phyloP scores from a whole-genome alignment of 257 asterid genomes.

The Phtheirospermum japonicum region DNA sequence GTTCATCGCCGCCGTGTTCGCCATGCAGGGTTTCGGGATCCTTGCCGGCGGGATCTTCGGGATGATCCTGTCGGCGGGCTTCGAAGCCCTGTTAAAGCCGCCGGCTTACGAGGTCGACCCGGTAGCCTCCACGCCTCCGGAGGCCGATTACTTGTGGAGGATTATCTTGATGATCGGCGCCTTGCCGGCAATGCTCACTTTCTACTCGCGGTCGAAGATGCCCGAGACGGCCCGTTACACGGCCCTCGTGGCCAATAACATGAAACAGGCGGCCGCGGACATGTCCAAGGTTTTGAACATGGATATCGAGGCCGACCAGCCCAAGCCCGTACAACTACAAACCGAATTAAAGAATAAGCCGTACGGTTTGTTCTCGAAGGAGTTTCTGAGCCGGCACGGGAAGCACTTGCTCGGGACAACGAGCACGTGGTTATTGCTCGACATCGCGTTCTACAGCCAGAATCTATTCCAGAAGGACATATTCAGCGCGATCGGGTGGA shows the following conservation, averaged over 20 bases:
- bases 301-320: constrained; percentile 38
- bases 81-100: constrained; percentile 30
- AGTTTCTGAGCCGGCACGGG: constrained; percentile 51
- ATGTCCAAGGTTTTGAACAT: constrained; percentile 52
- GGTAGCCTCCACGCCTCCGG: constrained; percentile 39
- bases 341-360: neutral
- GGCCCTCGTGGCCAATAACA: constrained; percentile 55
- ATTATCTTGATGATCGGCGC: constrained; percentile 58
- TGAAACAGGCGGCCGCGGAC: constrained; percentile 50
- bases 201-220: constrained; percentile 59
- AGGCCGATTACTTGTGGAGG: constrained; percentile 65
- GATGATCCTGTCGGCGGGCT: constrained; percentile 37
- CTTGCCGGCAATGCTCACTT: constrained; percentile 47
- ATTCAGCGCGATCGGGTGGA: constrained; percentile 62
- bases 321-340: constrained; percentile 23
- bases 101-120: constrained; percentile 57
- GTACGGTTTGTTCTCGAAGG: constrained; percentile 46
- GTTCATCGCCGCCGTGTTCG: constrained; percentile 58
- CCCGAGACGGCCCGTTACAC: constrained; percentile 71
- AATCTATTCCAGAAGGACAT: constrained; percentile 64
- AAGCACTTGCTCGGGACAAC: constrained; percentile 58
- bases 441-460: constrained; percentile 62
- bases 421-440: constrained; percentile 58
- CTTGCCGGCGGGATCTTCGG: constrained; percentile 51
- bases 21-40: constrained; percentile 70